Percentiles rank a stretch among this genome's conserved stretches.
Evolutionary conservation across 768 basidiomycete species (phyloP).

Genomic region (Chalciporus chontae): DNA sequence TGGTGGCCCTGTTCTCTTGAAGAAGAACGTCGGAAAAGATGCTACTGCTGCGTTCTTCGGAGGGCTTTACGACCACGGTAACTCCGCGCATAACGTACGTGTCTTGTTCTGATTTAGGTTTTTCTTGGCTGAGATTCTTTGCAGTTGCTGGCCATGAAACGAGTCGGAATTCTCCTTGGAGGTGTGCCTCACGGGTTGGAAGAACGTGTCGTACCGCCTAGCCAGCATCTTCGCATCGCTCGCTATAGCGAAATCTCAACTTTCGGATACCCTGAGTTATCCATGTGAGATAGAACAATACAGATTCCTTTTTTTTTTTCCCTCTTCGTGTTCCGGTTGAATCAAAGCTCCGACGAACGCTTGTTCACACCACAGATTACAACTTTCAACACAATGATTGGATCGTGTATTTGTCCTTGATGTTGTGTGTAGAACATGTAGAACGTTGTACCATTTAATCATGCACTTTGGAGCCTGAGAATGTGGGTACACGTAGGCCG

Average conservation of each 20-base stretch:
- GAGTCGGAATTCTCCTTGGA: slow-evolving; percentile 45
- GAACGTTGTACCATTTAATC: too few species aligned
- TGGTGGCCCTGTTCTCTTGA: slow-evolving; percentile 75
- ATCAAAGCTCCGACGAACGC: too few species aligned
- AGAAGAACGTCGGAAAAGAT: slow-evolving; percentile 83
- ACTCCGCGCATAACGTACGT: slow-evolving; percentile 76
- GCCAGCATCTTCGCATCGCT: slow-evolving; percentile 60
- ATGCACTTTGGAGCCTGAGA: too few species aligned
- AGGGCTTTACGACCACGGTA: slow-evolving; percentile 79
- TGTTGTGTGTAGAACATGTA: too few species aligned
- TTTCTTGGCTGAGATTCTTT: neutral
- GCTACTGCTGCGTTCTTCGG: slow-evolving; percentile 91
- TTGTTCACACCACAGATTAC: too few species aligned
- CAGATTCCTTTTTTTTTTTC: neutral
- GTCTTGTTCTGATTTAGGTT: neutral
- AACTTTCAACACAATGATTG: too few species aligned
- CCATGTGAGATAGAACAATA: neutral
- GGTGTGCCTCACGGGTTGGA: slow-evolving; percentile 47
- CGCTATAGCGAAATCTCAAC: slow-evolving; percentile 45
- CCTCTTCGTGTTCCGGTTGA: neutral
- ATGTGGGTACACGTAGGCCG: too few species aligned
- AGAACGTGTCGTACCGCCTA: slow-evolving; percentile 60
- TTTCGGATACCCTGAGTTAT: slow-evolving; percentile 29
- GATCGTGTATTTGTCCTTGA: too few species aligned
- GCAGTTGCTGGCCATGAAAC: slow-evolving; percentile 36